Conservation (phyloP, 2,329 filamentous ascomycete species). For the Rhexocercosporidium sp. region DNA sequence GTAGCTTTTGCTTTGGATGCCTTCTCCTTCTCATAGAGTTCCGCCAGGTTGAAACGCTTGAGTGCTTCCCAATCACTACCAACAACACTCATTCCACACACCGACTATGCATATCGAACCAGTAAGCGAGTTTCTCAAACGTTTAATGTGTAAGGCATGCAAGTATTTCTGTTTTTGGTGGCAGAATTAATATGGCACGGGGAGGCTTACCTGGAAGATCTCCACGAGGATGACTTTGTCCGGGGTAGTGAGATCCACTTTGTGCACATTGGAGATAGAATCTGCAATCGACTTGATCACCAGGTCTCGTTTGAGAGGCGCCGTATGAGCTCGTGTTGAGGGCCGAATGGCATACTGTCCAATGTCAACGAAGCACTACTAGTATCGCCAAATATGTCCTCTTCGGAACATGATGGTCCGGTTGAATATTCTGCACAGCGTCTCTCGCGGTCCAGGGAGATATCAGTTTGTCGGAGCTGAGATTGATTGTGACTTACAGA, state of each 20-base stretch:
- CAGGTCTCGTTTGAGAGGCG: slow-evolving; percentile 66
- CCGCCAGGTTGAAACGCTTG: slow-evolving; percentile 79
- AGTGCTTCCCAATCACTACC: slow-evolving; percentile 71
- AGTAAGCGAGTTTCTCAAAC: slow-evolving; percentile 24
- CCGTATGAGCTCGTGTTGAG: slow-evolving; percentile 73
- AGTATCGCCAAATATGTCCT: slow-evolving; percentile 14
- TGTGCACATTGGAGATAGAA: slow-evolving; percentile 62
- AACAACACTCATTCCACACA: slow-evolving; percentile 81
- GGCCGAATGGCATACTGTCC: slow-evolving; percentile 81
- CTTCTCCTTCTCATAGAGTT: slow-evolving; percentile 60
- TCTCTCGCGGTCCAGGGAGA: neutral
- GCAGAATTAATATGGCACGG: neutral
- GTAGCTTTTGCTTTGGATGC: slow-evolving; percentile 20
- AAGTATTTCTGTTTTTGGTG: neutral
- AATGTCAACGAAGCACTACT: slow-evolving; percentile 8
- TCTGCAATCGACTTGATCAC: slow-evolving; percentile 72
- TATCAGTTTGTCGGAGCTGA: too few relatives aligned
- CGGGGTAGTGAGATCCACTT: slow-evolving; percentile 77
- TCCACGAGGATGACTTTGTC: slow-evolving; percentile 82
- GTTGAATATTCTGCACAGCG: neutral
- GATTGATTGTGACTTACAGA: slow-evolving; percentile 32
- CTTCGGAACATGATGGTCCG: slow-evolving; percentile 2
- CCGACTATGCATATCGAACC: slow-evolving; percentile 55
- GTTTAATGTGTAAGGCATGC: neutral
- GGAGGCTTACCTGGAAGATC: slow-evolving; percentile 71